phyloP scores from a whole-genome alignment of 768 basidiomycete species.

The Sporobolomyces phaffii region DNA sequence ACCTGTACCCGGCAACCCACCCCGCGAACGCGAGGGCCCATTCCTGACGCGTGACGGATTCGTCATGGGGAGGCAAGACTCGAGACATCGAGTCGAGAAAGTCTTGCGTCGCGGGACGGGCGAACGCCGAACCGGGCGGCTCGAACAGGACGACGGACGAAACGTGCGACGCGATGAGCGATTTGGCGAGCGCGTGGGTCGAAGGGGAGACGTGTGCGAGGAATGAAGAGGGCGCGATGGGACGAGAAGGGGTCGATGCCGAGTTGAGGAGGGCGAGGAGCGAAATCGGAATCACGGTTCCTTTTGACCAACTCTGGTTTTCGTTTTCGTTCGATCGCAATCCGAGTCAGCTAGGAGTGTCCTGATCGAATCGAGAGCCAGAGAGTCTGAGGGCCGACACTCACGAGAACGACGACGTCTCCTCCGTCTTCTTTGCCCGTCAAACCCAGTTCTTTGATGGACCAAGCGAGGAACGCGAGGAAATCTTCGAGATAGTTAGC shows the following conservation, averaged over 20 bases:
- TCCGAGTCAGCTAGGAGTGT: neutral
- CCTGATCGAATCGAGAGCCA: too few relatives aligned
- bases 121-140: constrained; percentile 31
- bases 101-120: constrained; percentile 22
- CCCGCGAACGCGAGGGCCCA: constrained; percentile 27
- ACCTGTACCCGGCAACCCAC: constrained; percentile 27
- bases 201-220: neutral
- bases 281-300: constrained; percentile 30
- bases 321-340: neutral
- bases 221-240: constrained; percentile 2
- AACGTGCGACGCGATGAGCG: neutral
- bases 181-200: neutral
- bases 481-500: constrained; percentile 26
- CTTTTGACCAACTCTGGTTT: constrained; percentile 37
- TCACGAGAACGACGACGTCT: constrained; percentile 20
- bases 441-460: constrained; percentile 9
- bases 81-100: constrained; percentile 17
- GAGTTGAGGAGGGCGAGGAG: constrained; percentile 26
- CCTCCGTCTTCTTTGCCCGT: neutral
- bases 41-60: neutral
- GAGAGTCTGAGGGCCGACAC: neutral
- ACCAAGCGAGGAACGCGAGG: constrained; percentile 26
- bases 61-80: constrained; percentile 15
- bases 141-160: constrained; percentile 23
- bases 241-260: neutral